phyloP scores from a whole-genome alignment of 108 stramenopile species.

The Discostella pseudostelligera region DNA sequence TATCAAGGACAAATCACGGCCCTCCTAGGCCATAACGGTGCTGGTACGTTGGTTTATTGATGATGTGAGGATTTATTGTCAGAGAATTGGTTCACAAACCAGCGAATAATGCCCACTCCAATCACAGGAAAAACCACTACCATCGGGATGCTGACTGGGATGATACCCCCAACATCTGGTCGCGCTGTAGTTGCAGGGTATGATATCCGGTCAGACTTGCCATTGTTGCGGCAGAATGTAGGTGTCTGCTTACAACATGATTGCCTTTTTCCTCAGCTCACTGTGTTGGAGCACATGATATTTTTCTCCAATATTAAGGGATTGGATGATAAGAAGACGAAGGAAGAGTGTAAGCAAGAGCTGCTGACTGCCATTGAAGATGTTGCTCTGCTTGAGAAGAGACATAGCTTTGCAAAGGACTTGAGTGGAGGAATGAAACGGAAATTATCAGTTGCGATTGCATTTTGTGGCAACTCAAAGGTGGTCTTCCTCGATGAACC shows the following conservation, averaged over 20 bases:
- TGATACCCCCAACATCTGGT: conserved; percentile 86
- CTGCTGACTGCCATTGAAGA: conserved; percentile 67
- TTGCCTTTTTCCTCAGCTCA: conserved; percentile 83
- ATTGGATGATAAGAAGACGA: conserved; percentile 50
- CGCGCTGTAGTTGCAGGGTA: conserved; percentile 77
- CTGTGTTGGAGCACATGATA: conserved; percentile 86
- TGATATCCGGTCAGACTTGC: conserved; percentile 71
- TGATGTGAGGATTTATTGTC: too few relatives aligned
- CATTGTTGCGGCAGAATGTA: conserved; percentile 62
- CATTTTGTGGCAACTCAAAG: conserved; percentile 82
- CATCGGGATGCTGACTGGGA: conserved; percentile 93
- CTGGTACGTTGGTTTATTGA: too few relatives aligned
- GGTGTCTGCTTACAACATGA: conserved; percentile 96
- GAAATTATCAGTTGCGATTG: conserved; percentile 86
- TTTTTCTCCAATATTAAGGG: conserved; percentile 87
- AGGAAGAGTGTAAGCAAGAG: conserved; percentile 55
- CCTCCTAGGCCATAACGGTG: conserved; percentile 92
- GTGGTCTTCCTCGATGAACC: conserved; percentile 75
- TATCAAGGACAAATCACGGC: conserved; percentile 91
- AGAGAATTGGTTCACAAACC: too few relatives aligned
- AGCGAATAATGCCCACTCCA: too few relatives aligned
- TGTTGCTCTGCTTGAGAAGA: conserved; percentile 76
- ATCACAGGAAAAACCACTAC: conserved; percentile 66
- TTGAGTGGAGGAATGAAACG: conserved; percentile 88
- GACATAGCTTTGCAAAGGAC: conserved; percentile 72